These are phyloP conservation scores for Colletotrichum sp. DNA, from an alignment of 2,329 filamentous ascomycete genomes.

Conservation along the genomic window DNA sequence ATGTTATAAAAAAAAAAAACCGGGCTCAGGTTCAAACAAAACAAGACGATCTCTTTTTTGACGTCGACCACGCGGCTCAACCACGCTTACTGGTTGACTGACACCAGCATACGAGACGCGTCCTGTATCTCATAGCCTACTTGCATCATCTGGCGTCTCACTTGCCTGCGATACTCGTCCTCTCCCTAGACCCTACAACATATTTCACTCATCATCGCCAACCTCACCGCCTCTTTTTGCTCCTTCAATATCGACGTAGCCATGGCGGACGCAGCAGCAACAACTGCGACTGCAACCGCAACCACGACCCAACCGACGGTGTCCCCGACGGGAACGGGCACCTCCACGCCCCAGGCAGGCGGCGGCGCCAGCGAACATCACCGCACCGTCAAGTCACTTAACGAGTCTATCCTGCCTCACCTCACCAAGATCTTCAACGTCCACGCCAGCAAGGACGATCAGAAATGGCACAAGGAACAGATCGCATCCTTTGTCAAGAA, in stretches of 20 bases:
- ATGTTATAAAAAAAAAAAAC: neutral
- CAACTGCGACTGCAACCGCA: neutral
- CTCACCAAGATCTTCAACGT: constrained; percentile 52
- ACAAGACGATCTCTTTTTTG: neutral
- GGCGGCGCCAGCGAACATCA: constrained; percentile 50
- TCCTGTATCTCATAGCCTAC: neutral
- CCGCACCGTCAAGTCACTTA: constrained; percentile 45
- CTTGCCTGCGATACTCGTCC: neutral
- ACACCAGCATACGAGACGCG: neutral
- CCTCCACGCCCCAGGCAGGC: constrained; percentile 42
- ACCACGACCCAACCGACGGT: neutral
- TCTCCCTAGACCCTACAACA: neutral
- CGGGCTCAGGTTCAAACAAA: neutral
- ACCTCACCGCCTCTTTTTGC: neutral
- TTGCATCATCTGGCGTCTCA: constrained; percentile 12
- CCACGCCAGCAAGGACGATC: constrained; percentile 44
- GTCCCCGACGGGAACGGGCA: neutral
- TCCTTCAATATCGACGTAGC: neutral
- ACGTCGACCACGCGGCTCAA: neutral
- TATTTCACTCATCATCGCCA: neutral
- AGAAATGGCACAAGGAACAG: constrained; percentile 50
- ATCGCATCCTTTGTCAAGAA: constrained; percentile 50
- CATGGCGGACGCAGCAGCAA: constrained; percentile 6
- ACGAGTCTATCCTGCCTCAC: constrained; percentile 43
- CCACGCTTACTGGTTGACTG: neutral